Conservation (phyloP, 371 early-diverging fungal species). For the Syncephalastrum sp. region DNA sequence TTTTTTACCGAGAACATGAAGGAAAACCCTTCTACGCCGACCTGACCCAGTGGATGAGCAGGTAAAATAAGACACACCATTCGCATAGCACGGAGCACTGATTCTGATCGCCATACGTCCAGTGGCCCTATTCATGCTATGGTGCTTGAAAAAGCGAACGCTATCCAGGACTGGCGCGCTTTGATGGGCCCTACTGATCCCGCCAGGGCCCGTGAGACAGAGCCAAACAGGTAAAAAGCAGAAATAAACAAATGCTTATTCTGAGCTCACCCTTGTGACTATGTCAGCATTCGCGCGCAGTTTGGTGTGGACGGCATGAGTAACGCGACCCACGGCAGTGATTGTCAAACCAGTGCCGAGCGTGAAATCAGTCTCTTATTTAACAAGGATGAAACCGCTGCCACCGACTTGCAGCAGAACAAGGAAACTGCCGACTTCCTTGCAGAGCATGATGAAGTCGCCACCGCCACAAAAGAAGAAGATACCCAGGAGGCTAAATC, state of each 20-base stretch:
- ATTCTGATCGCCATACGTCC: conserved; percentile 3
- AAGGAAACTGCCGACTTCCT: not conserved
- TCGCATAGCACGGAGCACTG: not conserved
- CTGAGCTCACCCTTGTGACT: conserved; percentile 1
- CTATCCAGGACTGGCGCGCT: conserved; percentile 66
- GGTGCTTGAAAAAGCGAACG: conserved; percentile 62
- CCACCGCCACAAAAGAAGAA: not conserved
- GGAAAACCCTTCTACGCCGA: conserved; percentile 68
- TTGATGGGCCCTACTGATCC: conserved; percentile 79
- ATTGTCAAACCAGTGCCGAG: conserved; percentile 60
- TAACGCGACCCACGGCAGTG: conserved; percentile 79
- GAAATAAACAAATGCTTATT: not conserved
- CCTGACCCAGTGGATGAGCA: conserved; percentile 71
- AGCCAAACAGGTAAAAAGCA: conserved; percentile 45
- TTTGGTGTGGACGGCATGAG: conserved; percentile 63
- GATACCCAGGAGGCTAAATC: not conserved
- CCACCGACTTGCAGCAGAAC: not conserved
- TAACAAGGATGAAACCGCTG: conserved; percentile 1
- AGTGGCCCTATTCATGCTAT: conserved; percentile 68
- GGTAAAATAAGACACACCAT: conserved; percentile 32
- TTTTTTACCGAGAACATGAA: conserved; percentile 75
- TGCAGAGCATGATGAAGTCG: conserved; percentile 5
- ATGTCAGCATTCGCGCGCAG: conserved; percentile 52
- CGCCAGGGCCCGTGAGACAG: conserved; percentile 54
- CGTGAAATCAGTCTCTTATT: conserved; percentile 71